Evolutionary conservation across 176 grass and related monocot genomes (phyloP).

Genomic region (Ensete ventricosum): DNA sequence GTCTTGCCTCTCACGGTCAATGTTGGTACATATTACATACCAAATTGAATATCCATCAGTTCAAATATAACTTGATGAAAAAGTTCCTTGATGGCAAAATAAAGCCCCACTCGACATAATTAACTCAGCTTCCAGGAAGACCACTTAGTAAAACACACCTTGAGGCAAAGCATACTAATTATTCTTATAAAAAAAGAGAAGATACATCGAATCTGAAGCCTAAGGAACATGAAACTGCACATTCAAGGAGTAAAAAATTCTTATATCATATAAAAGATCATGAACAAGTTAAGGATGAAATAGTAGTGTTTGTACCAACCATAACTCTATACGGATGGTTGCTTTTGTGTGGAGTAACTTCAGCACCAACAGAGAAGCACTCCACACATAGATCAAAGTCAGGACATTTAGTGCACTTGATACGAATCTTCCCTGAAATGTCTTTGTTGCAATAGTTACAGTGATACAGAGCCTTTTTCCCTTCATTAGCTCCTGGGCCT

Average conservation of each 20-base stretch:
- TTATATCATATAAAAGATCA: background rate
- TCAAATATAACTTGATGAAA: no score
- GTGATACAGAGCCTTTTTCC: constrained; percentile 95
- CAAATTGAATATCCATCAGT: no score
- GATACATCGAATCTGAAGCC: background rate
- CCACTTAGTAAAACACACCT: background rate
- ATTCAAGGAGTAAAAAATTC: background rate
- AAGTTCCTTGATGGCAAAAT: no score
- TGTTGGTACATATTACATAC: no score
- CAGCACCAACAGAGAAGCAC: constrained; percentile 90
- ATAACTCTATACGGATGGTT: constrained; percentile 92
- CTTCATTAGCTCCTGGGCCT: constrained; percentile 46
- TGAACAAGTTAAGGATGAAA: constrained; percentile 5
- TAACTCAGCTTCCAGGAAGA: no score
- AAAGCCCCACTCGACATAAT: no score
- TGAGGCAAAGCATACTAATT: background rate
- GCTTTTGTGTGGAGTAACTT: constrained; percentile 83
- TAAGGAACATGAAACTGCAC: background rate
- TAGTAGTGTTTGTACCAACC: constrained; percentile 39
- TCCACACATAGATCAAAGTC: constrained; percentile 98
- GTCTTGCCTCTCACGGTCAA: no score
- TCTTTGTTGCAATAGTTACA: constrained; percentile 99
- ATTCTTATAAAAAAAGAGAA: background rate
- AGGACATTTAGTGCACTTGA: constrained; percentile 94
- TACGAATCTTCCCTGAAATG: constrained; percentile 93